A percentile compares a stretch with the other conserved stretches of the same genome.
Evolutionary conservation across 106 monocot genomes (phyloP).

Genomic region (Apostasia shenzhenica): DNA sequence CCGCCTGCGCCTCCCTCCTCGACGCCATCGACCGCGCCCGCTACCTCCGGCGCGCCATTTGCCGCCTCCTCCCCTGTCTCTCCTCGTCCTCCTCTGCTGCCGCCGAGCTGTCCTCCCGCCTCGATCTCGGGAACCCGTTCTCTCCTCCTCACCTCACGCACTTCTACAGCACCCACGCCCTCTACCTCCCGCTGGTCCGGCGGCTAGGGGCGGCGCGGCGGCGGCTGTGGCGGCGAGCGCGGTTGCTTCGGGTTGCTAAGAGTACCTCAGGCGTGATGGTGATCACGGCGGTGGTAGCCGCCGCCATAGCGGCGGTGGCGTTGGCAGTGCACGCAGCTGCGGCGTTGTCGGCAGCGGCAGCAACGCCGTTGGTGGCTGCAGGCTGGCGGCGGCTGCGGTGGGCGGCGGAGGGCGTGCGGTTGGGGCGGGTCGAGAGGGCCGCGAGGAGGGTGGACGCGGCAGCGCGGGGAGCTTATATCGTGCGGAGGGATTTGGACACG

Average conservation of each 20-base stretch:
- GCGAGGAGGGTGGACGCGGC: constrained; percentile 54
- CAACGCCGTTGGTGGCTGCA: neutral
- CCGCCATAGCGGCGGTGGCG: constrained; percentile 18
- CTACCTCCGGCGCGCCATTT: constrained; percentile 22
- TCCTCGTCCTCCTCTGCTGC: neutral
- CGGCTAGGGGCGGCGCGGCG: constrained; percentile 19
- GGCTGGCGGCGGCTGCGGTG: neutral
- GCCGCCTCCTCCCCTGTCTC: constrained; percentile 19
- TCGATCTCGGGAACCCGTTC: constrained; percentile 58
- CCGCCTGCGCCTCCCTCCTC: constrained; percentile 43
- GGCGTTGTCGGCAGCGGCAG: neutral
- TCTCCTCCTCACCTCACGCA: constrained; percentile 17
- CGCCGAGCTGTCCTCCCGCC: constrained; percentile 16
- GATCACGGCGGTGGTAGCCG: constrained; percentile 15
- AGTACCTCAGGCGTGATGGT: constrained; percentile 10
- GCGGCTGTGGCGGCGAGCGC: constrained; percentile 12
- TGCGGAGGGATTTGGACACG: constrained; percentile 73
- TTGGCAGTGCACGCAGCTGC: constrained; percentile 9
- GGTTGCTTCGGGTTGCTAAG: constrained; percentile 11
- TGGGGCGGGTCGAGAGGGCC: constrained; percentile 12
- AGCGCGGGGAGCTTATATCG: constrained; percentile 75
- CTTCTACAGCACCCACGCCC: constrained; percentile 29
- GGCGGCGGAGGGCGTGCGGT: neutral
- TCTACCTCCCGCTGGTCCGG: constrained; percentile 21
- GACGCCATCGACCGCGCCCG: constrained; percentile 37